A percentile compares a stretch with the other conserved stretches of the same genome.
phyloP scores from a whole-genome alignment of 192 early-diverging fungal genomes.

The Glomus cerebriforme region DNA sequence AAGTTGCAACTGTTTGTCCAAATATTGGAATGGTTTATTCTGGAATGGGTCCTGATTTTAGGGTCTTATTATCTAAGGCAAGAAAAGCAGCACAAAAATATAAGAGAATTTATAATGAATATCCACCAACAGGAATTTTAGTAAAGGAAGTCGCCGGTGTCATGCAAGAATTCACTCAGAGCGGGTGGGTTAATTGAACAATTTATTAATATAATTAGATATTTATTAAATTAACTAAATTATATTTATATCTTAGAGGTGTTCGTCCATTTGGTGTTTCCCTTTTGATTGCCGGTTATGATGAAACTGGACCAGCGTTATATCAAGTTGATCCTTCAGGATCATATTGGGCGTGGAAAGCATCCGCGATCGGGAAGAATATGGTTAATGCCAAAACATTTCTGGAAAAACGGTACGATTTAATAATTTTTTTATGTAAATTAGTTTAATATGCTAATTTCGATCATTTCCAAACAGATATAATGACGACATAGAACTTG shows the following conservation, averaged over 20 bases:
- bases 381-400: conserved; percentile 99
- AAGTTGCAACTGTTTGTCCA: conserved; percentile 84
- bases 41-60: conserved; percentile 98
- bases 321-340: conserved; percentile 99
- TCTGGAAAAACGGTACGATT: conserved; percentile 86
- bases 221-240: neutral
- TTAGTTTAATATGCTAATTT: neutral
- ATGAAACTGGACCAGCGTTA: conserved; percentile 86
- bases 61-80: conserved; percentile 92
- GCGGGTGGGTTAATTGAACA: conserved; percentile 62
- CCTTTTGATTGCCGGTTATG: conserved; percentile 91
- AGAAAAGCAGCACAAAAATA: conserved; percentile 97
- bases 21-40: conserved; percentile 99
- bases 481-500: conserved; percentile 92
- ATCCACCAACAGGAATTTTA: conserved; percentile 92
- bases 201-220: neutral
- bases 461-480: conserved; percentile 52
- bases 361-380: conserved; percentile 98
- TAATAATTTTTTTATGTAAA: conserved; percentile 8
- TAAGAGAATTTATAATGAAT: conserved; percentile 89
- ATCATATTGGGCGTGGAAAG: conserved; percentile 99
- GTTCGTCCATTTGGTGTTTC: conserved; percentile 99
- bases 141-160: conserved; percentile 96
- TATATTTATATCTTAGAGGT: conserved; percentile 64
- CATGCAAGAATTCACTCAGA: conserved; percentile 99